Evolutionary conservation across 495 filamentous ascomycete species (phyloP).

Genomic region (Schizothecium vesticola): DNA sequence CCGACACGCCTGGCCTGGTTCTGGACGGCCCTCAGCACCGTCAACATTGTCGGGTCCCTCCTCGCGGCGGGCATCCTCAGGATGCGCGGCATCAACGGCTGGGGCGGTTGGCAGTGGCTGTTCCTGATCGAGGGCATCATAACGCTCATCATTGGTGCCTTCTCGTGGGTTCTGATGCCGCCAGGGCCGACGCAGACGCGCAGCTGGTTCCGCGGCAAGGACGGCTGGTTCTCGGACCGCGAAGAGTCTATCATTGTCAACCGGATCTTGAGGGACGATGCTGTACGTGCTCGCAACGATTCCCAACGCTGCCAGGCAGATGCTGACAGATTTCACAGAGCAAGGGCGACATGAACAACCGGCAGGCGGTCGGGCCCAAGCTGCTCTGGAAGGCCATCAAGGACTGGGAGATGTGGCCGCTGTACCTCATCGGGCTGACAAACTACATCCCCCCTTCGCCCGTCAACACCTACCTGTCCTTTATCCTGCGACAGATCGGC

Average conservation of each 20-base stretch:
- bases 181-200: conserved; percentile 46
- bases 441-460: conserved; percentile 48
- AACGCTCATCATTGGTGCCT: conserved; percentile 47
- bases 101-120: conserved; percentile 48
- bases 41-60: conserved; percentile 45
- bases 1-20: conserved; percentile 47
- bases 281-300: conserved; percentile 12
- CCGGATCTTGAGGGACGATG: conserved; percentile 58
- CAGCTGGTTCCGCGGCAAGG: conserved; percentile 48
- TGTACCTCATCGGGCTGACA: conserved; percentile 52
- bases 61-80: conserved; percentile 47
- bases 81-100: conserved; percentile 45
- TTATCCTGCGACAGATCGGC: conserved; percentile 45
- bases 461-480: conserved; percentile 42
- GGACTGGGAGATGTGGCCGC: conserved; percentile 56
- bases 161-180: conserved; percentile 52
- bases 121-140: conserved; percentile 54
- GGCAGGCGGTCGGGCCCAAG: conserved; percentile 41
- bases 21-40: conserved; percentile 43
- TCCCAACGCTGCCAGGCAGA: not conserved
- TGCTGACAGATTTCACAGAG: conserved; percentile 14
- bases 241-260: conserved; percentile 58
- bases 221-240: conserved; percentile 57
- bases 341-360: conserved; percentile 62
- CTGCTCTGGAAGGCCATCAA: conserved; percentile 44